Base-by-base conservation (phyloP, 306 rosid species). In the Sechiopsis laciniata region DNA sequence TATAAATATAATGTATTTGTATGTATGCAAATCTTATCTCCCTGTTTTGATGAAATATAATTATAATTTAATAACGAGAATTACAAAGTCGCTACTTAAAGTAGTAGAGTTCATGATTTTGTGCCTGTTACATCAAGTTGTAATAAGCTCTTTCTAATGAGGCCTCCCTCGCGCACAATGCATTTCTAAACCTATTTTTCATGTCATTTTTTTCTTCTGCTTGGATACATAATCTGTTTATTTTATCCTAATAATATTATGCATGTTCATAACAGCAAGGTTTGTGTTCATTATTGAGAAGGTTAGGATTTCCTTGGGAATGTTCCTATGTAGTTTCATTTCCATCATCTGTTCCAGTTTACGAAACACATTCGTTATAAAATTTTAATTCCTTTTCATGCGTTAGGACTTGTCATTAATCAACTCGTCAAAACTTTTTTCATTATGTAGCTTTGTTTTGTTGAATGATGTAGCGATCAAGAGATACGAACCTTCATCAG, bases 401-500 rank as follows among this genome's bases (percentile, higher is more conserved):
- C 35, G 22, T 10, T n/a, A 67, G 17, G 40, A 6, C 56, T 19
- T 20, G 54, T 67, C 37, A 46, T 7, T 55, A 21, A 67, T 20
- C 72, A 66, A 11, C 20, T 66, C 2, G 19, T 42, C 72, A 12
- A 40, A 17, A 37, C 16, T n/a, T 64, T 35, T 37, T 67, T 46
- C 22, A 53, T 71, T 10, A 16, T 51, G 24, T 71, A 24, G 46
- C 26, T 72, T 72, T 60, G 15, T 55, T 51, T 75, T 61, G 58
- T 46, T 78, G 29, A 60, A 21, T 64, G 62, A 58, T 80, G 32
- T 87, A 94, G 98, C 85, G 79, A 67, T 78, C 85, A 73, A 75
- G 73, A 63, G 80, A 80, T 51, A 78, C 21, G 32, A 77, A 85
- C 72, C 95, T 90, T 76, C 95, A 84, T 54, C 92, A 75, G 81